Base-by-base conservation (phyloP, 1,139 yeast species). In the Barnettozyma hawaiiensis region DNA sequence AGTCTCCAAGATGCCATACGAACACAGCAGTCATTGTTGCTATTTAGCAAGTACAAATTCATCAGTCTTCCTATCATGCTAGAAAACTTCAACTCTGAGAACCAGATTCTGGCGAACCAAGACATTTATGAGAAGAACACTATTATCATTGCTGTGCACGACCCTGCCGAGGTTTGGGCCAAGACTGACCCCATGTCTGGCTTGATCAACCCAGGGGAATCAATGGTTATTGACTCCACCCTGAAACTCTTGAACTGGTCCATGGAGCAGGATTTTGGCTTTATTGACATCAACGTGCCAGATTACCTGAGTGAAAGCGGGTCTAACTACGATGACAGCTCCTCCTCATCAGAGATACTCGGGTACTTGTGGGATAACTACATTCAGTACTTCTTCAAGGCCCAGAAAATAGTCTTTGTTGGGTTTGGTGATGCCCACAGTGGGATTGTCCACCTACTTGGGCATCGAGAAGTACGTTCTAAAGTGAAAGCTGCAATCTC, bases 141-240 rank as follows among this genome's bases (percentile, higher is more conserved):
- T 7, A 63, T 90, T 8, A 67, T 89, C 14, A 69, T 92, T 14
- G 64, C 86, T 8, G 78, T 90, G 12, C 97, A 90, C 61, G 97
- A 90, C 56, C 89, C 97, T 3, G 90, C 97, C 2, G 95, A 89
- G 49, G 73, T 92, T 7, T 89, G 96, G 96, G 96, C 95, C 2
- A 78, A 83, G 50, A 67, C 82, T 24, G 89, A 89, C 59, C 89
- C 96, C 0, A 65, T 82, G 7, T 76, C 84, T 21, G 97, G 97
- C 9, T 71, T 75, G 35, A 76, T 90, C 36, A 89, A 85, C 49
- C 73, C 90, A 14, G 75, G 78, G 41, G 76, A 85, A 2, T 79
- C 95, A 2, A 66, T 77, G 3, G 75, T 87, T 33, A 76, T 85
- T 18, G 89, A 82, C 51, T 71, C 80, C 14, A 69, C 80, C 1